A percentile compares a stretch with the other conserved stretches of the same genome.
These are phyloP conservation scores for Vaccinium corymbosum DNA, from an alignment of 148 eudicot species.

Conservation along the genomic window DNA sequence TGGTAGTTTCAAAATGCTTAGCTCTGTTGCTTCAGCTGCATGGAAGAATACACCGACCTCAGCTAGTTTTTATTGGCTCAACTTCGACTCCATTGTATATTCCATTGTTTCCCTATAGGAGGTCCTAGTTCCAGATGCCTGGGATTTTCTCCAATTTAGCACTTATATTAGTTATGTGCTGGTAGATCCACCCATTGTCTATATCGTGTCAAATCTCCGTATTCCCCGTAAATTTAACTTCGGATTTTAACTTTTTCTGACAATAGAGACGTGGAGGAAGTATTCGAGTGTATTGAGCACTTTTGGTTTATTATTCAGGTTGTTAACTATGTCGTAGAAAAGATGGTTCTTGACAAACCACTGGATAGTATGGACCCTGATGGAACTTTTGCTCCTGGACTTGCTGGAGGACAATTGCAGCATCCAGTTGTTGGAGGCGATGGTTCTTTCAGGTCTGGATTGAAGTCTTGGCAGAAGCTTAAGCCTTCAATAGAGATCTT, in stretches of 20 bases:
- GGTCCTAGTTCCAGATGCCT: neutral
- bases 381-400: slow-evolving; percentile 51
- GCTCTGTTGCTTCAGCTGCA: slow-evolving; percentile 5
- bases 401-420: slow-evolving; percentile 55
- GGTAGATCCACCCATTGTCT: neutral
- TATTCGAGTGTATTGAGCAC: neutral
- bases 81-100: neutral
- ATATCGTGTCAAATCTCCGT: neutral
- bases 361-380: slow-evolving; percentile 51
- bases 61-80: neutral
- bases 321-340: slow-evolving; percentile 77
- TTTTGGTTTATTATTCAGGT: slow-evolving; percentile 46
- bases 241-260: neutral
- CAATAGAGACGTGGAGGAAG: neutral
- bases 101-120: neutral
- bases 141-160: neutral
- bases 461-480: slow-evolving; percentile 76
- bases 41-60: neutral
- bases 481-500: slow-evolving; percentile 85
- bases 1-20: neutral
- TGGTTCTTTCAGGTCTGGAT: slow-evolving; percentile 56
- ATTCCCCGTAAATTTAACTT: neutral
- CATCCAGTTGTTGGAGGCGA: slow-evolving; percentile 50
- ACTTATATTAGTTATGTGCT: neutral
- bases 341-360: slow-evolving; percentile 87